A percentile compares a stretch with the other conserved stretches of the same genome.
These are phyloP conservation scores for Kalaharituber pfeilii DNA, from an alignment of 2,329 filamentous ascomycete species.

Conservation along the genomic window DNA sequence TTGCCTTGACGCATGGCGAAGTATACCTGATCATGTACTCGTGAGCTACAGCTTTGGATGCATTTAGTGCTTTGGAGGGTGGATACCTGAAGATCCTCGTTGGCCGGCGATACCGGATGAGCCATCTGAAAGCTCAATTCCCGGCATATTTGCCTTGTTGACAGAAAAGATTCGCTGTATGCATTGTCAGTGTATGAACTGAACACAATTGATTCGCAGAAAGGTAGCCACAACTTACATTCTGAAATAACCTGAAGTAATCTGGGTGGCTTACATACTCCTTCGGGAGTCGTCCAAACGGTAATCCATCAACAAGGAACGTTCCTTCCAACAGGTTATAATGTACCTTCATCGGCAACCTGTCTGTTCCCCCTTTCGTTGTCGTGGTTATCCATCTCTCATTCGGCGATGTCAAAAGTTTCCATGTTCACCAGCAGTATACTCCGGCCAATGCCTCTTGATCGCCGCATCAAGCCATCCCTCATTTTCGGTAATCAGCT, in stretches of 20 bases:
- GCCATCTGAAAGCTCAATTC: constrained; percentile 26
- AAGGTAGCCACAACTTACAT: too few species aligned
- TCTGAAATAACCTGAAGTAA: constrained; percentile 33
- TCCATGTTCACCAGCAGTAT: constrained; percentile 9
- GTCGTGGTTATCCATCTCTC: not conserved
- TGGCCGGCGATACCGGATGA: constrained; percentile 18
- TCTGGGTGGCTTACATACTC: constrained; percentile 29
- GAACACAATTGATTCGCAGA: too few species aligned
- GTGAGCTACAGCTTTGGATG: too few species aligned
- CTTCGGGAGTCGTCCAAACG: constrained; percentile 32
- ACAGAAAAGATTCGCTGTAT: constrained; percentile 26
- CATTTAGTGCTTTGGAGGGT: too few species aligned
- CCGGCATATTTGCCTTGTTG: constrained; percentile 9
- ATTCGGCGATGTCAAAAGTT: not conserved
- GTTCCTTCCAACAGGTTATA: constrained; percentile 37
- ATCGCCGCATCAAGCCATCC: constrained; percentile 21
- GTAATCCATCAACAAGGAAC: constrained; percentile 37
- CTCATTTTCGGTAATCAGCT: constrained; percentile 14
- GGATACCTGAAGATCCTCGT: too few species aligned
- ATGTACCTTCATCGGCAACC: constrained; percentile 27
- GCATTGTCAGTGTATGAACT: too few species aligned
- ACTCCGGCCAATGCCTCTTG: constrained; percentile 23
- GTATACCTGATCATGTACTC: too few species aligned
- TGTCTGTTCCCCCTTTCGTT: not conserved
- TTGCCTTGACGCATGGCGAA: not conserved